Evolutionary conservation across 495 filamentous ascomycete genomes (phyloP), one percentile per base, ranked within the genome.

Genomic region (Endocarpon pusillum): DNA sequence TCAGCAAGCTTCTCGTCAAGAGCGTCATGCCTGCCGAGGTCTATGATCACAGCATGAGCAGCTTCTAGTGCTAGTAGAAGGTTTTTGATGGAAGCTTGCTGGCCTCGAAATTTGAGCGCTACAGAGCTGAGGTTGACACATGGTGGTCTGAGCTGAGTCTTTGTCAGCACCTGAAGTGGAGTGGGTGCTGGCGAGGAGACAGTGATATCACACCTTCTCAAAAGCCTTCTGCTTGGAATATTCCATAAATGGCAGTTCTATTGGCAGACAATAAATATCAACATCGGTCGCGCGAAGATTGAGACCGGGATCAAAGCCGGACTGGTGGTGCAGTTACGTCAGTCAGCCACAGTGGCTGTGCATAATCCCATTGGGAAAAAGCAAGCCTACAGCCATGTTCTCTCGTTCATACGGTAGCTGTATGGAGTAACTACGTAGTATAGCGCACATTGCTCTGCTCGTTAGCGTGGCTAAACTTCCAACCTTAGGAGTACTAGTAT

Each of bases 1-100:
- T 94, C 83, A 5, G 85, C 89, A 18, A 94, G 58, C 51, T 82
- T 84, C 34, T 71, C 63, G 48, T 94, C 82, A 8, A 94, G 58
- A 1, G 64, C 57, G 21, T 66, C 58, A 31, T 59, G 55, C 29
- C 39, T 47, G 23, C 61, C 57, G 43, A 78, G 60, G 21, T 57
- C 49, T 3, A 62, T 52, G 17, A 91, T 54, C 14, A 66, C 45
- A 10, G 43, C 37, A 26, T 61, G 57, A 3, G 92, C 57, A 0
- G 60, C 48, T 19, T 70, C 59, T 17, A 78, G 58, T 17, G 66
- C 62, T 25, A 49, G 44, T 7, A 62, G 51, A 4, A 79, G 58
- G 32, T 76, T 74, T 42, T 57, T 66, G 14, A 63, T 49, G 15
- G 59, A 63, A 3, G 53, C 54, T 34, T 62, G 57, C 18, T 63